phyloP scores from a whole-genome alignment of 192 early-diverging fungal genomes.

The Podila epicladia region DNA sequence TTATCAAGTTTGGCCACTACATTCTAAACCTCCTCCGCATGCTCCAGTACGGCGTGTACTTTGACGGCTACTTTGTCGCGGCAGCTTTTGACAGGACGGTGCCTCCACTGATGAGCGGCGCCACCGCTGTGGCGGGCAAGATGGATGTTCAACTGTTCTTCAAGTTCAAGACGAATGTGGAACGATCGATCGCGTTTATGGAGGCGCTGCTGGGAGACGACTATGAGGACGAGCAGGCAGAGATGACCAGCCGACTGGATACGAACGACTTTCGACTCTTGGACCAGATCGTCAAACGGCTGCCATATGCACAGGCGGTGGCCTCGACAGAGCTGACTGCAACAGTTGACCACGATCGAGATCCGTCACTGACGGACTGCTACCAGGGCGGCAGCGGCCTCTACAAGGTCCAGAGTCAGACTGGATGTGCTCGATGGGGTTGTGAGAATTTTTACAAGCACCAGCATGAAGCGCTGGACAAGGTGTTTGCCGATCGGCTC shows the following conservation, averaged over 20 bases:
- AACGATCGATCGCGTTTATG: slow-evolving; percentile 41
- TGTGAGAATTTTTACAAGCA: slow-evolving; percentile 22
- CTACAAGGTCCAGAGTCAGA: not conserved
- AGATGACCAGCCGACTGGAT: slow-evolving; percentile 11
- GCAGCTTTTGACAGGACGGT: slow-evolving; percentile 33
- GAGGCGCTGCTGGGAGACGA: slow-evolving; percentile 31
- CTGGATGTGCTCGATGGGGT: slow-evolving; percentile 24
- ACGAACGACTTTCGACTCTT: slow-evolving; percentile 35
- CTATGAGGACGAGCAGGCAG: slow-evolving; percentile 24
- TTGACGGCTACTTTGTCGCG: slow-evolving; percentile 23
- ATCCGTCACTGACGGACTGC: not conserved
- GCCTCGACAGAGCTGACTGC: not conserved
- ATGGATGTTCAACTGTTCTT: slow-evolving; percentile 22
- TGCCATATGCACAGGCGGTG: slow-evolving; percentile 14
- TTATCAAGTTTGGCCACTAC: slow-evolving; percentile 36
- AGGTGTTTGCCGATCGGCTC: slow-evolving; percentile 19
- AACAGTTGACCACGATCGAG: not conserved
- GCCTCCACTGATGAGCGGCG: slow-evolving; percentile 15
- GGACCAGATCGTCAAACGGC: slow-evolving; percentile 28
- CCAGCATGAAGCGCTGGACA: slow-evolving; percentile 12
- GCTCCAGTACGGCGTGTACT: slow-evolving; percentile 33
- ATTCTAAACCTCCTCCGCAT: slow-evolving; percentile 41
- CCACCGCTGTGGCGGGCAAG: slow-evolving; percentile 3
- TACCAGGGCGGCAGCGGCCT: slow-evolving; percentile 27
- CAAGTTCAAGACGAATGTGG: slow-evolving; percentile 28